Conservation (phyloP, 768 basidiomycete species). For the Coprinellus micaceus region DNA sequence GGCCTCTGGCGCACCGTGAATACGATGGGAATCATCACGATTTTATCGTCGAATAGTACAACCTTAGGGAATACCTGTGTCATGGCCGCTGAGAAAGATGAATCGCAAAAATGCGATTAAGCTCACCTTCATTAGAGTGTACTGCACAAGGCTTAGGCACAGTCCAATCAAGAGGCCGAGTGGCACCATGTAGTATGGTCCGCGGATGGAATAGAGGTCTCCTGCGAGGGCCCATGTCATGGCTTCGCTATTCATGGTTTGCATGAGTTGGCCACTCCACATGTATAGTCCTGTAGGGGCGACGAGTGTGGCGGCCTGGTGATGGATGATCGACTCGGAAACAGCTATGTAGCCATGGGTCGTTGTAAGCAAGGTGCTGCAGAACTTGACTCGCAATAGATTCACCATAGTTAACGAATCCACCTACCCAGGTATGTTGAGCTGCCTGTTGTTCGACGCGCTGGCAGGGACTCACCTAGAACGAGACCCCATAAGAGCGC, state of each 20-base stretch:
- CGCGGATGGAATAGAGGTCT: conserved; percentile 48
- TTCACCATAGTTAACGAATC: conserved; percentile 37
- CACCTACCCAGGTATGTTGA: conserved; percentile 24
- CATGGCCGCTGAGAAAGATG: no score
- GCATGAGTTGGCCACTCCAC: conserved; percentile 54
- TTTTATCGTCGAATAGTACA: no score
- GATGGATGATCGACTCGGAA: conserved; percentile 51
- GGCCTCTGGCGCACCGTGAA: conserved; percentile 51
- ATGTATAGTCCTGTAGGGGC: conserved; percentile 54
- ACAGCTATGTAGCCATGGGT: conserved; percentile 38
- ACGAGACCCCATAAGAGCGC: conserved; percentile 67
- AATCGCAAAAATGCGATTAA: no score
- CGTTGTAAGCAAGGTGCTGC: not conserved
- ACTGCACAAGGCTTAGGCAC: no score
- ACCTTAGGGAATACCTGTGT: no score
- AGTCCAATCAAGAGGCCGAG: conserved; percentile 43
- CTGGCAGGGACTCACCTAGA: conserved; percentile 33
- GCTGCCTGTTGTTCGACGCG: not conserved
- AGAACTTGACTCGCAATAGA: not conserved
- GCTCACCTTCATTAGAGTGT: no score
- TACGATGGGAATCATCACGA: no score
- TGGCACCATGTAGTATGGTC: conserved; percentile 56
- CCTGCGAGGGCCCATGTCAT: conserved; percentile 65
- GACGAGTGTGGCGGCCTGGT: conserved; percentile 52
- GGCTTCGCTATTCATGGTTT: conserved; percentile 53